Evolutionary conservation across 78 protist species (phyloP), one percentile per base, ranked within the genome.

Genomic region (Corallochytrium limacisporum): DNA sequence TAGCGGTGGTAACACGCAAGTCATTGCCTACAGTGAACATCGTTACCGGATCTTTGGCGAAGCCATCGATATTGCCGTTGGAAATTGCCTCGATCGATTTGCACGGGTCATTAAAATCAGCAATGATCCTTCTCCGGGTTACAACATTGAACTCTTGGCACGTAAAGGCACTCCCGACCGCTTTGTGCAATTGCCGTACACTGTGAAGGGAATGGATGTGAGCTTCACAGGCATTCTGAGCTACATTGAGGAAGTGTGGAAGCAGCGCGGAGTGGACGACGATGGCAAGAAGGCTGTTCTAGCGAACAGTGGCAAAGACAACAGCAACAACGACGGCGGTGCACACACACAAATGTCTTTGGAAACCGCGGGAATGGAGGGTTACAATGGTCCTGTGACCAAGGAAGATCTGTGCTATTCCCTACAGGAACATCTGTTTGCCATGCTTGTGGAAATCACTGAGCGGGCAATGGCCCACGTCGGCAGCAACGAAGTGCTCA

Each of bases 51-150:
- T 97, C 53, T 94, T 95, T 74, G 99, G 99, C 1, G 99, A 97
- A 63, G 94, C 99, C 1, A 91, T 97, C 55, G 99, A 97, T 73
- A 93, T 94, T 15, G 99, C 98, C 0, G 89, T 94, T 8, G 98
- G 99, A 20, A 94, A 94, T 60, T 87, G 92, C 69, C 57, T 92
- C 13, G 97, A 92, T 67, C 40, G 97, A 18, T 78, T 83, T 20
- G 91, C 91, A 0, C 47, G 90, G 18, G 39, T 69, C 44, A 36
- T 89, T 29, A 87, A 72, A 10, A 67, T 93, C 18, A 74, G 98
- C 28, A 96, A 96, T 59, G 99, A 96, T 67, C 99, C 99, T 7
- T 31, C 86, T 4, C 98, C 99, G 3, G 99, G 99, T 1, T 93
- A 89, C 81, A 92, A 97, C 80, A 91, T 97, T 35, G 99, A 94